Evolutionary conservation across 2,329 filamentous ascomycete species (phyloP), one percentile per base, ranked within the genome.

Genomic region (Plectosphaerella plurivora): DNA sequence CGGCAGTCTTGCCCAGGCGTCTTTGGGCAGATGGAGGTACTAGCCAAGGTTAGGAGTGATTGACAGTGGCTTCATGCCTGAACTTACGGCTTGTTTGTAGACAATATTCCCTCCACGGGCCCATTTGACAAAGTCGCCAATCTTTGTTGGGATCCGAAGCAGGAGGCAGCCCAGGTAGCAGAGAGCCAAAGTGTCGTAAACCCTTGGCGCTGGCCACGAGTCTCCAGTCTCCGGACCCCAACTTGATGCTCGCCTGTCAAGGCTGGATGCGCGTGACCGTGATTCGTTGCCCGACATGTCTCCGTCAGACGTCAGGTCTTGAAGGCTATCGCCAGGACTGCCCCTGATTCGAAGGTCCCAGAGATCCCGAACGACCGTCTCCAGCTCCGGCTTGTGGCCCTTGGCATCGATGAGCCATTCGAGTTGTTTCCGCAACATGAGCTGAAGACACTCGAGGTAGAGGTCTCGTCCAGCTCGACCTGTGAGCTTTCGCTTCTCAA

Each of bases 351-450:
- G 82, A 49, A 97, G 72, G 50, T 86, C 78, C 93, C 94, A 99
- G 14, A 99, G 78, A 65, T 96, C 91, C 53, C 85, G 83, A 5
- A 95, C 84, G 10, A 96, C 76, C 8, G 74, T 85, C 74, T 96
- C 91, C 12, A 97, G 76, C 60, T 96, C 87, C 5, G 75, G 68
- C 1, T 87, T 85, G 47, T 94, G 78, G 0, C 81, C 79, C 64
- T 85, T 84, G 6, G 77, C 73, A 20, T 81, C 73, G 14, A 96
- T 74, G 28, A 97, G 74, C 77, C 87, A 92, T 63, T 82, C 71
- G 15, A 90, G 73, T 72, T 97, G 93, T 63, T 88, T 89, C 65
- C 91, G 84, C 25, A 99, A 73, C 47, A 97, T 79, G 33, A 96
- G 75, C 68, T 97, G 93, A 54, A 95, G 81, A 57, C 84, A 87